Percentiles rank a stretch among this genome's conserved stretches.
Conservation (phyloP, 169 alveolate genomes). For the Cryptosporidium bovis region DNA sequence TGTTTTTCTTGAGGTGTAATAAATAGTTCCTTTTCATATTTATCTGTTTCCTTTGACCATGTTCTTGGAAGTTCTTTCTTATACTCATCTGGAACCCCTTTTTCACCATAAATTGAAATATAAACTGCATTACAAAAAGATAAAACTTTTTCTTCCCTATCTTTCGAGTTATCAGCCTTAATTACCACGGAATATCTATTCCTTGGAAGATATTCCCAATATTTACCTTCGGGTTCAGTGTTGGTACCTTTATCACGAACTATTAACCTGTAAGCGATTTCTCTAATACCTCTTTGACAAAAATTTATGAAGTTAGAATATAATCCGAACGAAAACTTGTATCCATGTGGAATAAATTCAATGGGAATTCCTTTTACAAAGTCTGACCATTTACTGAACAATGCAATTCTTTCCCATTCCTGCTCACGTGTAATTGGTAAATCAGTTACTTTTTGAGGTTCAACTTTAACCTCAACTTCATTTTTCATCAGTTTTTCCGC, state of each 20-base stretch:
- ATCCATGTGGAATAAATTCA: slow-evolving; percentile 42
- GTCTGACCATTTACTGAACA: slow-evolving; percentile 65
- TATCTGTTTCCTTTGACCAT: slow-evolving; percentile 44
- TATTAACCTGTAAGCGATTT: slow-evolving; percentile 47
- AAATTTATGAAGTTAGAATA: slow-evolving; percentile 41
- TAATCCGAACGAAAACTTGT: slow-evolving; percentile 53
- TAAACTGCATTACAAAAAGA: slow-evolving; percentile 58
- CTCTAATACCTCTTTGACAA: slow-evolving; percentile 69
- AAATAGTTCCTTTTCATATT: slow-evolving; percentile 45
- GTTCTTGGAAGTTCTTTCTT: slow-evolving; percentile 1
- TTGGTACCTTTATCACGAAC: slow-evolving; percentile 35
- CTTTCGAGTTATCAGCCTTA: slow-evolving; percentile 62
- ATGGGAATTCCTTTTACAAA: slow-evolving; percentile 47
- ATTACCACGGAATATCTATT: slow-evolving; percentile 27
- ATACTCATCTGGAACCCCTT: slow-evolving; percentile 43
- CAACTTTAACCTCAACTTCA: slow-evolving; percentile 38
- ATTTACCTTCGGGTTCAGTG: slow-evolving; percentile 61
- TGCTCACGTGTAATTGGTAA: slow-evolving; percentile 44
- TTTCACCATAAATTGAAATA: slow-evolving; percentile 49
- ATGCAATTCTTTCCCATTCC: slow-evolving; percentile 70
- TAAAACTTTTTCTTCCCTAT: slow-evolving; percentile 54
- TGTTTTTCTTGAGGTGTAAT: slow-evolving; percentile 26
- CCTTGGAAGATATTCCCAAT: slow-evolving; percentile 66
- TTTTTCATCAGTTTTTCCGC: slow-evolving; percentile 16
- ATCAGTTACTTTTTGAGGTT: slow-evolving; percentile 59